These are phyloP conservation scores for Agapanthus africanus DNA, from an alignment of 106 monocot genomes.

Conservation along the genomic window DNA sequence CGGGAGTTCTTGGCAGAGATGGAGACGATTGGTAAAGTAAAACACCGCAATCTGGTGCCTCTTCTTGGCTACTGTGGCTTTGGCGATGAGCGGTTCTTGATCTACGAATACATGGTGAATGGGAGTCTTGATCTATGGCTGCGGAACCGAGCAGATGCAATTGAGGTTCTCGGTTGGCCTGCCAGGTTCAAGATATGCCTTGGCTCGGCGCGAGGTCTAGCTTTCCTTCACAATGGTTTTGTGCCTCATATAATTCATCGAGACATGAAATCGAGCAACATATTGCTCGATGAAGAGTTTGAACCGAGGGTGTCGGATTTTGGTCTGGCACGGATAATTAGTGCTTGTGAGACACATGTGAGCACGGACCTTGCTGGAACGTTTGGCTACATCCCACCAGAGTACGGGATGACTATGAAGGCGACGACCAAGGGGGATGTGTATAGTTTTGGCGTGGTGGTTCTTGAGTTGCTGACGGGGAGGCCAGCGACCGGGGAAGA, in stretches of 20 bases:
- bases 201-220: slow-evolving; percentile 66
- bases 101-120: slow-evolving; percentile 91
- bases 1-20: slow-evolving; percentile 94
- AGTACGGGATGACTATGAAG: slow-evolving; percentile 78
- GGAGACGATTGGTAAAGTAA: slow-evolving; percentile 94
- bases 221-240: slow-evolving; percentile 85
- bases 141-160: slow-evolving; percentile 56
- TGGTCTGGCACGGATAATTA: slow-evolving; percentile 80
- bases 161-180: slow-evolving; percentile 64
- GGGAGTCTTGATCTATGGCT: slow-evolving; percentile 85
- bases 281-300: slow-evolving; percentile 62
- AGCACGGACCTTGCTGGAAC: slow-evolving; percentile 88
- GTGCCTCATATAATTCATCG: slow-evolving; percentile 91
- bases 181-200: slow-evolving; percentile 61
- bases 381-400: slow-evolving; percentile 88
- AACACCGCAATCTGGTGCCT: slow-evolving; percentile 65
- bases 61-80: slow-evolving; percentile 88
- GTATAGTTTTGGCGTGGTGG: slow-evolving; percentile 91
- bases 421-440: slow-evolving; percentile 77
- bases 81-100: slow-evolving; percentile 73
- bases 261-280: slow-evolving; percentile 97
- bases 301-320: slow-evolving; percentile 85
- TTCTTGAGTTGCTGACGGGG: slow-evolving; percentile 78
- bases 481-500: slow-evolving; percentile 71
- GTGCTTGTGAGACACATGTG: slow-evolving; percentile 81